These are phyloP conservation scores for Drechslera avenae DNA, from an alignment of 2,329 filamentous ascomycete species.

Conservation along the genomic window DNA sequence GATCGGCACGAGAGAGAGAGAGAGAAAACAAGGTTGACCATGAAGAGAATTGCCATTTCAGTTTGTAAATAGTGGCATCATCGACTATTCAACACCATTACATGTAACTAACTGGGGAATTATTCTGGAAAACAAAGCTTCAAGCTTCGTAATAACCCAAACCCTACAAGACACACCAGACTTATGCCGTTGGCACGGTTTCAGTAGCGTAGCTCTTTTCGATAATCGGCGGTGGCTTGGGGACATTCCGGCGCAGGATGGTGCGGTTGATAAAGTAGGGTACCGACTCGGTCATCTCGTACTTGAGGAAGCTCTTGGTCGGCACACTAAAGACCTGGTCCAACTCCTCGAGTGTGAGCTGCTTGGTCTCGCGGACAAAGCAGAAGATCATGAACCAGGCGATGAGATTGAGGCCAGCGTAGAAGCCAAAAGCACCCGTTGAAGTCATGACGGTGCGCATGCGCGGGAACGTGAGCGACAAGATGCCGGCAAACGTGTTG, in stretches of 20 bases:
- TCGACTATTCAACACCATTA: too few species aligned
- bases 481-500: conserved; percentile 51
- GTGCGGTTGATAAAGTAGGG: conserved; percentile 52
- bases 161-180: too few species aligned
- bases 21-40: too few species aligned
- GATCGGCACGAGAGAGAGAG: too few species aligned
- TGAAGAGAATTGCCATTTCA: too few species aligned
- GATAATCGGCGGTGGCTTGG: conserved; percentile 48
- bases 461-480: conserved; percentile 47
- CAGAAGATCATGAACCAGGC: conserved; percentile 50
- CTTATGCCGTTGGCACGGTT: conserved; percentile 4
- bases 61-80: too few species aligned
- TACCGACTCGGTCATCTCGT: conserved; percentile 48
- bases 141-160: too few species aligned
- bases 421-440: conserved; percentile 49
- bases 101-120: too few species aligned
- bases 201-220: conserved; percentile 28
- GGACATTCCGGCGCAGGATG: conserved; percentile 45
- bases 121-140: too few species aligned
- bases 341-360: conserved; percentile 48
- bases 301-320: conserved; percentile 44
- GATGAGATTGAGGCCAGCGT: conserved; percentile 48
- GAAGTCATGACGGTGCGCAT: conserved; percentile 48
- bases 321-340: conserved; percentile 46
- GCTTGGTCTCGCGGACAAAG: conserved; percentile 48